Evolutionary conservation across 768 basidiomycete species (phyloP).

Genomic region (Podaxis sp.): DNA sequence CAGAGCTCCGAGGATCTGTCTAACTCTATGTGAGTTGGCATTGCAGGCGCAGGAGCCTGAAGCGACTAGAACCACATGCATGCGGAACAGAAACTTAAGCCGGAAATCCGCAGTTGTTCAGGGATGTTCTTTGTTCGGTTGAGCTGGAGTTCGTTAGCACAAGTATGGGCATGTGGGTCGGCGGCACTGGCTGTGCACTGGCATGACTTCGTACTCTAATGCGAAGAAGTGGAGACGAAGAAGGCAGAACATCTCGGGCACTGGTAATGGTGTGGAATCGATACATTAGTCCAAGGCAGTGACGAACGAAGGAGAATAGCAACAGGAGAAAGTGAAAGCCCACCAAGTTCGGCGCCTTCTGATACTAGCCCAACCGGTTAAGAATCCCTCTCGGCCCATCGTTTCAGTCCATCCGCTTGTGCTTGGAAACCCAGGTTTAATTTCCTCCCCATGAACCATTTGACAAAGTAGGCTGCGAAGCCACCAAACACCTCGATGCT

Average conservation of each 20-base stretch:
- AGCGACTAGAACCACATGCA: background rate
- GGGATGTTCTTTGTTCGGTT: background rate
- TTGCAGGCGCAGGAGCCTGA: background rate
- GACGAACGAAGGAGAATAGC: background rate
- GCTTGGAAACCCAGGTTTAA: conserved; percentile 44
- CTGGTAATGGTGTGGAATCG: background rate
- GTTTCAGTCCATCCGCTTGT: conserved; percentile 56
- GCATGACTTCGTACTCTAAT: background rate
- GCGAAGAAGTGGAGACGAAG: background rate
- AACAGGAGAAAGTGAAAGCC: background rate
- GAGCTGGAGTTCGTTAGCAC: too few relatives aligned
- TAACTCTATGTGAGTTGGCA: background rate
- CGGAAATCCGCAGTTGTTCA: background rate
- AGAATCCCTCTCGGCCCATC: conserved; percentile 33
- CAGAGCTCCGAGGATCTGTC: background rate
- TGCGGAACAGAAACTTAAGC: background rate
- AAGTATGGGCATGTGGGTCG: background rate
- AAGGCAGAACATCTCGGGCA: background rate
- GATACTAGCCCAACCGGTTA: background rate
- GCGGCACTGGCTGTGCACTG: background rate
- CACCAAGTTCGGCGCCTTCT: background rate
- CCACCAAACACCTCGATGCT: conserved; percentile 59
- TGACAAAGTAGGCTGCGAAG: conserved; percentile 47
- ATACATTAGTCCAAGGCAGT: background rate
- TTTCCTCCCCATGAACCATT: conserved; percentile 36